A percentile compares a stretch with the other conserved stretches of the same genome.
Evolutionary conservation across 2,329 filamentous ascomycete species (phyloP).

Genomic region (Bisporella sp.): DNA sequence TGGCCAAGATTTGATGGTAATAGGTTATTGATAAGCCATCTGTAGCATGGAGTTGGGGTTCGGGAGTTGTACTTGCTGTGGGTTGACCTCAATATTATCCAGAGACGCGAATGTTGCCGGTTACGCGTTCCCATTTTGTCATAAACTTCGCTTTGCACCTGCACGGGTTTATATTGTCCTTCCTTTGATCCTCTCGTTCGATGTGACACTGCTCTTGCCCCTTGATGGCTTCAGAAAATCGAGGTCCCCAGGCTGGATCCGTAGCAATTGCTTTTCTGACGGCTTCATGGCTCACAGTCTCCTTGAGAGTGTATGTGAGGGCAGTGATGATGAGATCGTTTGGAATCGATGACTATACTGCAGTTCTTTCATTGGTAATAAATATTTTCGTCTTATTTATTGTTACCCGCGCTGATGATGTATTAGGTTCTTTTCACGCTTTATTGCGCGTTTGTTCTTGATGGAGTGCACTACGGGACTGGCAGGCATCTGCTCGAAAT

Average conservation of each 20-base stretch:
- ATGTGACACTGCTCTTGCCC: too few species aligned
- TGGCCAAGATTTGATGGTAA: too few species aligned
- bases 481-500: slow-evolving; percentile 13
- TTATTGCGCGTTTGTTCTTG: slow-evolving; percentile 12
- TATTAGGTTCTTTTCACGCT: slow-evolving; percentile 12
- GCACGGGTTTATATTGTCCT: too few species aligned
- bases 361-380: slow-evolving; percentile 38
- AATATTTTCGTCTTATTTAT: not conserved
- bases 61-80: too few species aligned
- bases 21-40: too few species aligned
- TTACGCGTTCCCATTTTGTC: too few species aligned
- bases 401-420: not conserved
- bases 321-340: slow-evolving; percentile 35
- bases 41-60: too few species aligned
- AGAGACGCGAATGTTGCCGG: too few species aligned
- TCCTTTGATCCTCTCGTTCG: not conserved
- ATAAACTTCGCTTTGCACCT: too few species aligned
- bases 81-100: too few species aligned
- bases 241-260: slow-evolving; percentile 13
- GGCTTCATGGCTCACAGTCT: slow-evolving; percentile 31
- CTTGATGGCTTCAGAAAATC: not conserved
- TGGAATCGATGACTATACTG: slow-evolving; percentile 40
- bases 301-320: slow-evolving; percentile 39
- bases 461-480: slow-evolving; percentile 15
- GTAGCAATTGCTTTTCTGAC: slow-evolving; percentile 26